Evolutionary conservation across 768 basidiomycete genomes (phyloP).

Genomic region (Agrocybe pediades): DNA sequence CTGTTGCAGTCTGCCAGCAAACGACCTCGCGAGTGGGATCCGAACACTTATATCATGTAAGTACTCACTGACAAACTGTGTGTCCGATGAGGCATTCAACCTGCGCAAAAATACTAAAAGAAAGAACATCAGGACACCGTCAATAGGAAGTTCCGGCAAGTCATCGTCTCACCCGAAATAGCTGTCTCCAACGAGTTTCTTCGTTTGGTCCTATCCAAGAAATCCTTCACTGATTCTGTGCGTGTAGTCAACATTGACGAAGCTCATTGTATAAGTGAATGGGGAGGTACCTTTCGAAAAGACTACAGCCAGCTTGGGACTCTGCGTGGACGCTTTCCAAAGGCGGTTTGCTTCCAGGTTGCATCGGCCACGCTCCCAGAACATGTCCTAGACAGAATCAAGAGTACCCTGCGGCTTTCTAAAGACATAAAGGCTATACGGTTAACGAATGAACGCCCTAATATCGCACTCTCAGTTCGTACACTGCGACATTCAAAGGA

Average conservation of each 20-base stretch:
- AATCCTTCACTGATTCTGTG: constrained; percentile 6
- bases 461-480: constrained; percentile 26
- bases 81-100: neutral
- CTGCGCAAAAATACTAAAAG: neutral
- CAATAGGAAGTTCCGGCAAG: constrained; percentile 7
- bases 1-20: constrained; percentile 18
- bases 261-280: constrained; percentile 24
- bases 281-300: constrained; percentile 23
- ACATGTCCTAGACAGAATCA: constrained; percentile 20
- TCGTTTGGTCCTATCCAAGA: constrained; percentile 8
- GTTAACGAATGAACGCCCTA: constrained; percentile 22
- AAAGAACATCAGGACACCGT: constrained; percentile 10
- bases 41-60: constrained; percentile 7
- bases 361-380: constrained; percentile 23
- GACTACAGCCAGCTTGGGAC: constrained; percentile 21
- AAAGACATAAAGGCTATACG: constrained; percentile 8
- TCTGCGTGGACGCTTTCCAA: constrained; percentile 18
- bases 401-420: constrained; percentile 11
- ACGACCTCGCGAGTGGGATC: constrained; percentile 5
- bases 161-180: constrained; percentile 23
- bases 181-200: constrained; percentile 13
- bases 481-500: constrained; percentile 18
- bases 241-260: constrained; percentile 21
- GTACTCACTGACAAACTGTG: too few relatives aligned
- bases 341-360: constrained; percentile 12